Conservation (phyloP, 1,284 basidiomycete genomes). For the Quambalaria eucalypti region DNA sequence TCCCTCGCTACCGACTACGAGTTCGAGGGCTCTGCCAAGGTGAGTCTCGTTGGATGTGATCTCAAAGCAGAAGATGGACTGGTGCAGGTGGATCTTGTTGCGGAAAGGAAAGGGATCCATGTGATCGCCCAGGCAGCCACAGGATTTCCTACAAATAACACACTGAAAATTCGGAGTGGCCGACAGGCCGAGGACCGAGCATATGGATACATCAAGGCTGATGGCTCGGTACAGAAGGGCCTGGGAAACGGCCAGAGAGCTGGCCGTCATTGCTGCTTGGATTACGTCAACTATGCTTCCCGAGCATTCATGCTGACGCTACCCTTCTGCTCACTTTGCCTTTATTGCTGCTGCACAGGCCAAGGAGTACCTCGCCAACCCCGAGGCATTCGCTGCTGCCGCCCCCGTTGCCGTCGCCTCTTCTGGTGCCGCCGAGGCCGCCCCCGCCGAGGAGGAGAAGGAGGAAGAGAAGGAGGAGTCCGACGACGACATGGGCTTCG, state of each 20-base stretch:
- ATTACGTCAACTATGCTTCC: neutral
- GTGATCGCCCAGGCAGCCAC: slow-evolving; percentile 7
- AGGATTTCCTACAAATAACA: slow-evolving; percentile 8
- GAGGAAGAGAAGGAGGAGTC: slow-evolving; percentile 65
- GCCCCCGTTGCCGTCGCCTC: slow-evolving; percentile 59
- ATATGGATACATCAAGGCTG: slow-evolving; percentile 1
- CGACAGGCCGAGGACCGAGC: slow-evolving; percentile 13
- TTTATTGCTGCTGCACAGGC: slow-evolving; percentile 53
- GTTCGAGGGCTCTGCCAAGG: slow-evolving; percentile 89
- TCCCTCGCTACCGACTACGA: slow-evolving; percentile 87
- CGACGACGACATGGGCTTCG: slow-evolving; percentile 47
- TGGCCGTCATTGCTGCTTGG: neutral
- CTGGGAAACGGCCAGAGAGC: neutral
- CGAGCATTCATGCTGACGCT: neutral
- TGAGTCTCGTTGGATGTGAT: slow-evolving; percentile 43
- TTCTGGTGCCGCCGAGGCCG: slow-evolving; percentile 54
- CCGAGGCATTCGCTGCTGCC: slow-evolving; percentile 81
- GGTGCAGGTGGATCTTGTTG: too few relatives aligned
- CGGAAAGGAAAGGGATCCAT: too few relatives aligned
- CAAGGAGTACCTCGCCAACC: slow-evolving; percentile 94
- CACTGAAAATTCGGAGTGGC: slow-evolving; percentile 72
- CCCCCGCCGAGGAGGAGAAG: slow-evolving; percentile 51
- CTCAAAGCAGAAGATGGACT: too few relatives aligned
- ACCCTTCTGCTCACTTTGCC: neutral
- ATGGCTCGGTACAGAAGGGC: neutral